Percentiles rank a stretch among this genome's conserved stretches.
Evolutionary conservation across 2,329 filamentous ascomycete species (phyloP).

Genomic region (Pseudocercospora pini-densiflorae): DNA sequence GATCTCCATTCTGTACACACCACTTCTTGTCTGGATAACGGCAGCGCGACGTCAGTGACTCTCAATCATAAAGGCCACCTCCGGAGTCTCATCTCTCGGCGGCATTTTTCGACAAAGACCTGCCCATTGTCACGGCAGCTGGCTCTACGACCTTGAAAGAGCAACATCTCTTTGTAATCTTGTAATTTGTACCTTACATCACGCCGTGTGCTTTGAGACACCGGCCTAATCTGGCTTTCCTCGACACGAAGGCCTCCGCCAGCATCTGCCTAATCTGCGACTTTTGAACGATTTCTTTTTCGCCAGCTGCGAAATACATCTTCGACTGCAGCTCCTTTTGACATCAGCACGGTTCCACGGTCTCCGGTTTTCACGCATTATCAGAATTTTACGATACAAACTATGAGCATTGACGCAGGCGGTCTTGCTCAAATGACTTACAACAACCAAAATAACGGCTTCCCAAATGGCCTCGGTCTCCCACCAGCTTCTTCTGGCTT

Average conservation of each 20-base stretch:
- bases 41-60: conserved; percentile 10
- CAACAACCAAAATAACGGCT: conserved; percentile 57
- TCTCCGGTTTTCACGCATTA: conserved; percentile 24
- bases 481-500: conserved; percentile 72
- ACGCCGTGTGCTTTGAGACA: conserved; percentile 35
- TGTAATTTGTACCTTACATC: conserved; percentile 38
- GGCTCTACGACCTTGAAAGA: conserved; percentile 27
- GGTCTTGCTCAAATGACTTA: conserved; percentile 99
- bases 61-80: conserved; percentile 16
- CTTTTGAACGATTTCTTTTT: conserved; percentile 26
- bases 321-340: conserved; percentile 17
- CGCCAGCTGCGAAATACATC: conserved; percentile 15
- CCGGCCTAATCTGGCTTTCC: conserved; percentile 37
- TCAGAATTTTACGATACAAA: conserved; percentile 28
- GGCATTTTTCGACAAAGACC: conserved; percentile 29
- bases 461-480: conserved; percentile 73
- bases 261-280: conserved; percentile 29
- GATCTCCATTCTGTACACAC: conserved; percentile 5
- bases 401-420: conserved; percentile 83
- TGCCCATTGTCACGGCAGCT: conserved; percentile 30
- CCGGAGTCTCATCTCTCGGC: conserved; percentile 20
- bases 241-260: conserved; percentile 17
- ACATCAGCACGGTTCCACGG: conserved; percentile 30
- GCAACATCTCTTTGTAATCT: conserved; percentile 39
- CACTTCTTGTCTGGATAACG: conserved; percentile 1